A percentile compares a stretch with the other conserved stretches of the same genome.
Conservation (phyloP, 208 protist genomes). For the Acanthamoeba royreba region DNA sequence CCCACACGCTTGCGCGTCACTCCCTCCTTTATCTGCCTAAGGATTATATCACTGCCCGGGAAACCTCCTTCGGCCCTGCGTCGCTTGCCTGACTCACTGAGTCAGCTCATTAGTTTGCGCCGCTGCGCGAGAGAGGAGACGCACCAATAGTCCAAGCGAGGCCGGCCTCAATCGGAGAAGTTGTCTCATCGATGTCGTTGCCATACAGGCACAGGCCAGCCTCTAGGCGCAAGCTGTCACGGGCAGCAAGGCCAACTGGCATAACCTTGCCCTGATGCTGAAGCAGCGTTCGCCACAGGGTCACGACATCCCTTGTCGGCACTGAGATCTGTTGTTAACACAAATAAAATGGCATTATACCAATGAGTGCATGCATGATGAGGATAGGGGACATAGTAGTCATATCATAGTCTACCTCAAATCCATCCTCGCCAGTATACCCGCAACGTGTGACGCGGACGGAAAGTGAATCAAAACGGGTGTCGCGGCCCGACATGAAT, state of each 20-base stretch:
- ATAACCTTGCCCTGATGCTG: background rate
- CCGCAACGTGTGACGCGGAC: conserved; percentile 84
- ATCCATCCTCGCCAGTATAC: conserved; percentile 99
- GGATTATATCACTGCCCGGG: conserved; percentile 87
- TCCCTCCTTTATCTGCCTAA: conserved; percentile 78
- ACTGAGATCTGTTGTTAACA: background rate
- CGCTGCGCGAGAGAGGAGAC: background rate
- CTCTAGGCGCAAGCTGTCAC: conserved; percentile 83
- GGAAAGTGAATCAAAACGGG: conserved; percentile 60
- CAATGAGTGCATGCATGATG: background rate
- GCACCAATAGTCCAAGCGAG: conserved; percentile 92
- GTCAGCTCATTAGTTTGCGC: background rate
- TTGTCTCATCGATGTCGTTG: conserved; percentile 93
- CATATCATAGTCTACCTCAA: conserved; percentile 94
- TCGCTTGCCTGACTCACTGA: conserved; percentile 79
- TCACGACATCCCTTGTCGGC: background rate
- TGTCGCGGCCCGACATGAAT: conserved; percentile 85
- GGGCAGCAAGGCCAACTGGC: conserved; percentile 15
- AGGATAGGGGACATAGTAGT: background rate
- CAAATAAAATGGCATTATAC: background rate
- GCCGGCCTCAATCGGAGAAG: conserved; percentile 90
- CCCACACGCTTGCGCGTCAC: conserved; percentile 87
- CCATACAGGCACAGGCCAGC: conserved; percentile 97
- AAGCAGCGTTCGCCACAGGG: background rate
- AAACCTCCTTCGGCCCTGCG: conserved; percentile 91